Evolutionary conservation across 768 basidiomycete species (phyloP).

Genomic region (Albatrellus ellisii): DNA sequence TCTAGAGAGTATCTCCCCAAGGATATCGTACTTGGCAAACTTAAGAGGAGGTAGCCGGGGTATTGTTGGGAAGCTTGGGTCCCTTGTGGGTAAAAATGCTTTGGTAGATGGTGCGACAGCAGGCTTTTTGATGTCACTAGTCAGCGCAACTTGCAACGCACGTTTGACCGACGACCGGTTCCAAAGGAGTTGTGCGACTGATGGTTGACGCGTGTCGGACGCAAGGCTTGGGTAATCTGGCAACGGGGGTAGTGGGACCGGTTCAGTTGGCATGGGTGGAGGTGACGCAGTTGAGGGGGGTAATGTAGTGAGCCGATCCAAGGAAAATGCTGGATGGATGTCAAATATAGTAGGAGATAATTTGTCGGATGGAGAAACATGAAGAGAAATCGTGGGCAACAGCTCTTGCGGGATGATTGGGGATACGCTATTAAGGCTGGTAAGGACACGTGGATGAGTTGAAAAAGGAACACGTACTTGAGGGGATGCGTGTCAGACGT

Average conservation of each 20-base stretch:
- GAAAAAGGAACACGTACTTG: conserved; percentile 3
- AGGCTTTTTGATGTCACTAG: conserved; percentile 9
- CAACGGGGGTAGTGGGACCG: conserved; percentile 1
- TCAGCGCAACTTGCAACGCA: conserved; percentile 12
- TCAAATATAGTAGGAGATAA: conserved; percentile 32
- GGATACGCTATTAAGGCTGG: conserved; percentile 35
- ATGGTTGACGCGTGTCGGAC: conserved; percentile 3
- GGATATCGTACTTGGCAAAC: conserved; percentile 8
- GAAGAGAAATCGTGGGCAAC: conserved; percentile 37
- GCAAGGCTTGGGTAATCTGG: not conserved
- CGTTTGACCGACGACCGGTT: conserved; percentile 12
- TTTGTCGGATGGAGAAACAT: conserved; percentile 22
- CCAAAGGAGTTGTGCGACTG: conserved; percentile 11
- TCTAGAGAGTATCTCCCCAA: conserved; percentile 13
- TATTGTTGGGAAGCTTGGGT: not conserved
- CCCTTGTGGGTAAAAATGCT: not conserved
- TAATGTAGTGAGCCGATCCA: conserved; percentile 26
- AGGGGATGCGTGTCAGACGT: conserved; percentile 14
- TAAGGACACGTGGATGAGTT: not conserved
- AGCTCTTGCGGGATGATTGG: conserved; percentile 47
- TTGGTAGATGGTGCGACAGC: not conserved
- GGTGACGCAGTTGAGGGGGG: no score
- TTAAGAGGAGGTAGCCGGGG: conserved; percentile 12
- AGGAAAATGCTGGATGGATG: conserved; percentile 28
- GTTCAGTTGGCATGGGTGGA: conserved; percentile 2